Evolutionary conservation across 106 monocot genomes (phyloP).

Genomic region (Platanthera zijinensis): DNA sequence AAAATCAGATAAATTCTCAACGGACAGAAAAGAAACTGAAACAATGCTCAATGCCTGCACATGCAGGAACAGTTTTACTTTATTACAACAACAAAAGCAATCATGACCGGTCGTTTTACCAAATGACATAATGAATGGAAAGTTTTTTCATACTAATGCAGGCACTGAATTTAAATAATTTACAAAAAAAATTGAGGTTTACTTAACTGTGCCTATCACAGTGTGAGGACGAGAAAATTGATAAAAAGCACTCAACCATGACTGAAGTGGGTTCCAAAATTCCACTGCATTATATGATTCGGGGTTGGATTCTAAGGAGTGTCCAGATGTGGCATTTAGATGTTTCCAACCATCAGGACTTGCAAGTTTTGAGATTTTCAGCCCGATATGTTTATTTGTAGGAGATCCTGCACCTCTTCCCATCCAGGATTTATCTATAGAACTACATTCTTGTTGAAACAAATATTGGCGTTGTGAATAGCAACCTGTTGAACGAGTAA

Average conservation of each 20-base stretch:
- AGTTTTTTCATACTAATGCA: not conserved
- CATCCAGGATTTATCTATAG: constrained; percentile 6
- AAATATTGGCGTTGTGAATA: constrained; percentile 14
- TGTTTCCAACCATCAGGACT: constrained; percentile 8
- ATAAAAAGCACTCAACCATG: constrained; percentile 63
- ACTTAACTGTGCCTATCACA: constrained; percentile 96
- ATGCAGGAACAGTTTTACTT: constrained; percentile 11
- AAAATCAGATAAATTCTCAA: constrained; percentile 65
- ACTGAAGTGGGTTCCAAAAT: constrained; percentile 18
- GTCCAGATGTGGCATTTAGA: constrained; percentile 35
- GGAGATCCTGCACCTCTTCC: constrained; percentile 2
- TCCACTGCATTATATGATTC: constrained; percentile 30
- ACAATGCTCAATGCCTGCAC: constrained; percentile 77
- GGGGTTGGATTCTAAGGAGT: constrained; percentile 47
- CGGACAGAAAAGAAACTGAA: constrained; percentile 86
- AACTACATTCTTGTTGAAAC: constrained; percentile 4
- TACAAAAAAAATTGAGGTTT: not conserved
- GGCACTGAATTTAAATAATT: not conserved
- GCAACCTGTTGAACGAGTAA: constrained; percentile 17
- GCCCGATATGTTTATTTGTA: constrained; percentile 10
- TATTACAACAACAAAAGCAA: not conserved
- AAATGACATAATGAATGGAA: not conserved
- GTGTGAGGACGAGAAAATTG: constrained; percentile 89
- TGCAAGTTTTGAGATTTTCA: constrained; percentile 1
- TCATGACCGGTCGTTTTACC: not conserved